phyloP scores from a whole-genome alignment of 2,329 filamentous ascomycete species.

The Zarea fungicola region DNA sequence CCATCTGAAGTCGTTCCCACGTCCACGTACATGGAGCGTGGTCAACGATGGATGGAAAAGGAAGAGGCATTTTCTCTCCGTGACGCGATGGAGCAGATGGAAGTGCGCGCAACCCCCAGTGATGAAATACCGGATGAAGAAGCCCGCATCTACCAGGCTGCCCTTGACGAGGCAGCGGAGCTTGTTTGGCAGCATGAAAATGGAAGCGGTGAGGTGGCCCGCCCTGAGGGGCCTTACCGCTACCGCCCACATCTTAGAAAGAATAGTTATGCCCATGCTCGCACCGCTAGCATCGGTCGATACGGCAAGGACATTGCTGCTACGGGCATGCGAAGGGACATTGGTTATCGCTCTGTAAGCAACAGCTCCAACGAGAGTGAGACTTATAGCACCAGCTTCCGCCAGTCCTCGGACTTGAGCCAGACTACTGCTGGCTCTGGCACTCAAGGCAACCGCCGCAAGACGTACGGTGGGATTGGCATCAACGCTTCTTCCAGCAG shows the following conservation, averaged over 20 bases:
- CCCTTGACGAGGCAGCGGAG: slow-evolving; percentile 71
- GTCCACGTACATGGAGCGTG: slow-evolving; percentile 66
- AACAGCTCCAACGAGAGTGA: slow-evolving; percentile 48
- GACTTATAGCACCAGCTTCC: slow-evolving; percentile 27
- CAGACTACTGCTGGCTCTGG: slow-evolving; percentile 11
- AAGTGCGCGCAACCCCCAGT: slow-evolving; percentile 40
- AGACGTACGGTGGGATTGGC: slow-evolving; percentile 37
- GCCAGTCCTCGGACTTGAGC: slow-evolving; percentile 8
- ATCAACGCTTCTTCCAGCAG: slow-evolving; percentile 32
- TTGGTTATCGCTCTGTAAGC: slow-evolving; percentile 42
- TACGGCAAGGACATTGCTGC: slow-evolving; percentile 43
- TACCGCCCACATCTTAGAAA: slow-evolving; percentile 66
- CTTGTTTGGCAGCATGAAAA: slow-evolving; percentile 73
- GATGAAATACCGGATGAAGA: slow-evolving; percentile 41
- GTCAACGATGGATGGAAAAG: slow-evolving; percentile 74
- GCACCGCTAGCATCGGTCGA: slow-evolving; percentile 53
- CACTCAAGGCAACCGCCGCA: slow-evolving; percentile 24
- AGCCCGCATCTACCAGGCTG: slow-evolving; percentile 62
- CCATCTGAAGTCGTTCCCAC: slow-evolving; percentile 59
- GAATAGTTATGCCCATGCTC: slow-evolving; percentile 65
- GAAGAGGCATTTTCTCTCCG: slow-evolving; percentile 68
- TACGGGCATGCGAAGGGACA: slow-evolving; percentile 41
- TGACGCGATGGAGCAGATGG: slow-evolving; percentile 69
- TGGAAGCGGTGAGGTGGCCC: slow-evolving; percentile 42
- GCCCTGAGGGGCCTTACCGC: slow-evolving; percentile 58